Conservation (phyloP, 2,329 filamentous ascomycete genomes). For the Monilinia laxa region DNA sequence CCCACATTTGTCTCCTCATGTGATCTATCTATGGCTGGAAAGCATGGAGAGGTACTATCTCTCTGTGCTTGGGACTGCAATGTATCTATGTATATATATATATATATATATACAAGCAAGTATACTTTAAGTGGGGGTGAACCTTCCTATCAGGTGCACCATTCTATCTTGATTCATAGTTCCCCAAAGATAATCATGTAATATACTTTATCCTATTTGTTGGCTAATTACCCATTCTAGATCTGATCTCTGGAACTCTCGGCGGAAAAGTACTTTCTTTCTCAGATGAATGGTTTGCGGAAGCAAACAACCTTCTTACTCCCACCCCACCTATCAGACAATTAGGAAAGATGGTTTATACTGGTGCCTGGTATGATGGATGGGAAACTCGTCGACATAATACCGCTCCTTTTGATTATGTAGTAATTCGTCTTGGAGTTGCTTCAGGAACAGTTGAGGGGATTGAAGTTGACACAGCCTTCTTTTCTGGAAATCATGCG, state of each 20-base stretch:
- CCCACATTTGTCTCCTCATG: not conserved
- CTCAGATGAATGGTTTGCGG: constrained; percentile 69
- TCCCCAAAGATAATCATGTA: not conserved
- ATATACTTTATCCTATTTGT: not conserved
- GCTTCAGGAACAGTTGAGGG: constrained; percentile 71
- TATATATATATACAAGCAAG: not conserved
- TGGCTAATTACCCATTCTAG: constrained; percentile 42
- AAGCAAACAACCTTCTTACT: constrained; percentile 62
- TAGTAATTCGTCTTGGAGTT: constrained; percentile 64
- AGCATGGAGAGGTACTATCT: not conserved
- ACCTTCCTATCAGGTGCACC: not conserved
- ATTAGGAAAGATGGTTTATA: constrained; percentile 66
- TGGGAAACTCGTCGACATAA: constrained; percentile 71
- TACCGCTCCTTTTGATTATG: constrained; percentile 63
- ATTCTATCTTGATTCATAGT: not conserved
- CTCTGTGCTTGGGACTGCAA: not conserved
- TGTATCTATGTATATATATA: not conserved
- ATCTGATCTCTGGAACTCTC: constrained; percentile 59
- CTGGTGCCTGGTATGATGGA: constrained; percentile 69
- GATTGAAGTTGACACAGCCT: constrained; percentile 77
- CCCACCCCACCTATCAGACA: constrained; percentile 62
- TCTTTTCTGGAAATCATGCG: constrained; percentile 80
- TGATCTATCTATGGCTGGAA: not conserved
- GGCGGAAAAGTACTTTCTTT: constrained; percentile 64
- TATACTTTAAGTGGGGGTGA: not conserved